Evolutionary conservation across 768 basidiomycete genomes (phyloP).

Genomic region (Termitomyces sp.): DNA sequence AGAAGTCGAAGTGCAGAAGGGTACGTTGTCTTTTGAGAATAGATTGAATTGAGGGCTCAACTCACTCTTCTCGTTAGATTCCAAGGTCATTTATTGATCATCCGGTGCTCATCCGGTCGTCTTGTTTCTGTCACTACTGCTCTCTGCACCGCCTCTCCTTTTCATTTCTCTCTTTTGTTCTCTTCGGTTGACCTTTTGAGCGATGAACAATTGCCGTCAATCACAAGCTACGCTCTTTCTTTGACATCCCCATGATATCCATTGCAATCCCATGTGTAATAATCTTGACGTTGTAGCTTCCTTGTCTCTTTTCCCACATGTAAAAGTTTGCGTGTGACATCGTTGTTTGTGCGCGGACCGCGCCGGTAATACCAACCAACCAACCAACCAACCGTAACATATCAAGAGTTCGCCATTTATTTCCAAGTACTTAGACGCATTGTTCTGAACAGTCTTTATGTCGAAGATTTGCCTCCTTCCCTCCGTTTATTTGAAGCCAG

Average conservation of each 20-base stretch:
- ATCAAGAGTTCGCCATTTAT: too few relatives aligned
- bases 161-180: background rate
- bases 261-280: background rate
- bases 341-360: too few relatives aligned
- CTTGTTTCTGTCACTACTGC: background rate
- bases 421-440: too few relatives aligned
- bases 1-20: background rate
- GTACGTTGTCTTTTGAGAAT: background rate
- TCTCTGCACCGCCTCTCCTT: background rate
- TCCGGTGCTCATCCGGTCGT: background rate
- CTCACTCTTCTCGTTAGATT: background rate
- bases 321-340: too few relatives aligned
- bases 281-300: background rate
- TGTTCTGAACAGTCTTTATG: too few relatives aligned
- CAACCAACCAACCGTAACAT: too few relatives aligned
- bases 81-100: background rate
- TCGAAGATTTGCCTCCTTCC: too few relatives aligned
- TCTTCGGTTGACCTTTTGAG: background rate
- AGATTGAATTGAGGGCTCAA: background rate
- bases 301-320: background rate
- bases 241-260: background rate
- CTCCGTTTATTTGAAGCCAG: too few relatives aligned
- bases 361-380: too few relatives aligned
- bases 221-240: background rate
- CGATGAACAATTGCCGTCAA: background rate